A percentile compares a stretch with the other conserved stretches of the same genome.
Conservation (phyloP, 2,329 filamentous ascomycete genomes). For the Gaeumannomyces sp. region DNA sequence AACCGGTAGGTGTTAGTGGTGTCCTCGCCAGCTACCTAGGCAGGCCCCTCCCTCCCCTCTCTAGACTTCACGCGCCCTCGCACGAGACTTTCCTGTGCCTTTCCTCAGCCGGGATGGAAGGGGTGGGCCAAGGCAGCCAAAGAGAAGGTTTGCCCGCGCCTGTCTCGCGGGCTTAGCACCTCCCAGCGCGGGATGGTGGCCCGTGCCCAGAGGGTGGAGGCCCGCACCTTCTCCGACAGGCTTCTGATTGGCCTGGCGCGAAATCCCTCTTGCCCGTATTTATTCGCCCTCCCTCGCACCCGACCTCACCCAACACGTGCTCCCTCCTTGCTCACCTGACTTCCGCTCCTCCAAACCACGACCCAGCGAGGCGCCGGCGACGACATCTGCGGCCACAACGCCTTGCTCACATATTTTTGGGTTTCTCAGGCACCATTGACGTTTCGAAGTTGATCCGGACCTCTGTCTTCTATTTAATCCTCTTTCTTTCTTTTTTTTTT, state of each 20-base stretch:
- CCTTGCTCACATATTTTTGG: background rate
- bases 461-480: background rate
- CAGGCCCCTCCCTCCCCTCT: constrained; percentile 3
- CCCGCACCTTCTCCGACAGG: background rate
- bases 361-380: background rate
- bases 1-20: background rate
- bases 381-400: background rate
- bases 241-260: background rate
- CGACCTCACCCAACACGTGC: constrained; percentile 9
- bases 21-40: constrained; percentile 1
- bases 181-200: background rate
- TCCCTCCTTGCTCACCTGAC: constrained; percentile 13
- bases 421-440: background rate
- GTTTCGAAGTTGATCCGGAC: background rate
- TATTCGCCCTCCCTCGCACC: background rate
- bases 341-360: constrained; percentile 10
- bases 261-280: background rate
- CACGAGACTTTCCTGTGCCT: background rate
- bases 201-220: background rate
- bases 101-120: background rate
- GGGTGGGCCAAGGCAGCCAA: background rate
- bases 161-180: background rate
- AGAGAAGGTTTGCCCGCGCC: background rate
- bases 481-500: background rate
- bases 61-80: background rate